These are phyloP conservation scores for Ascoidea tarda DNA, from an alignment of 805 yeast genomes.

Conservation along the genomic window DNA sequence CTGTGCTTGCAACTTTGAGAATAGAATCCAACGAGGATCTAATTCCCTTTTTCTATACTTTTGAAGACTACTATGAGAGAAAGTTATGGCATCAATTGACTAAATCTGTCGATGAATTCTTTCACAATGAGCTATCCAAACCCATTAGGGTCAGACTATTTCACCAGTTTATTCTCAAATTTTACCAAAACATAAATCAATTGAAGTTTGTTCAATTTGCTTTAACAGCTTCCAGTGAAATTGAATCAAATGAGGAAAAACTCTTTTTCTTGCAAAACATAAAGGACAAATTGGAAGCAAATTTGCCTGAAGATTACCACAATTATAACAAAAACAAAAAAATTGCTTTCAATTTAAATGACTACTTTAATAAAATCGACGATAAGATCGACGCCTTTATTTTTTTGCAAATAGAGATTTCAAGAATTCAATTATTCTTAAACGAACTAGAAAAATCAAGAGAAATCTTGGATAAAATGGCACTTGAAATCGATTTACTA, in stretches of 20 bases:
- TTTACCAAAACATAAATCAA: slow-evolving; percentile 62
- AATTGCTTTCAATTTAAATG: slow-evolving; percentile 9
- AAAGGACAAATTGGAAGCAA: slow-evolving; percentile 29
- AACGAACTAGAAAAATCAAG: slow-evolving; percentile 46
- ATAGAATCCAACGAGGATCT: slow-evolving; percentile 8
- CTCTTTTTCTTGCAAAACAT: slow-evolving; percentile 31
- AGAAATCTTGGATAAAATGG: slow-evolving; percentile 48
- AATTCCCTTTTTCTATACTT: slow-evolving; percentile 12
- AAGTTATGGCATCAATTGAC: slow-evolving; percentile 95
- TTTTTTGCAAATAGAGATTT: slow-evolving; percentile 43
- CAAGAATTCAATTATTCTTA: slow-evolving; percentile 50
- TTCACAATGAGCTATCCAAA: slow-evolving; percentile 34
- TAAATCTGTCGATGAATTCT: slow-evolving; percentile 45
- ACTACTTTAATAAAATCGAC: slow-evolving; percentile 7
- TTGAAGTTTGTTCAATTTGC: slow-evolving; percentile 68
- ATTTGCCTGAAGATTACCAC: slow-evolving; percentile 17
- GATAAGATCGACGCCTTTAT: slow-evolving; percentile 8
- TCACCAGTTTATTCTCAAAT: slow-evolving; percentile 52
- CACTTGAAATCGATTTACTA: slow-evolving; percentile 39
- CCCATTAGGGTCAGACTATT: slow-evolving; percentile 52
- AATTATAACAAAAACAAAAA: slow-evolving; percentile 16
- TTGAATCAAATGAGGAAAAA: slow-evolving; percentile 29
- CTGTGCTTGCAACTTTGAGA: slow-evolving; percentile 6
- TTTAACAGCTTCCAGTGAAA: slow-evolving; percentile 34
- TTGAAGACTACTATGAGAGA: slow-evolving; percentile 79